phyloP scores from a whole-genome alignment of 331 rosid species.

The Saraca asoca region DNA sequence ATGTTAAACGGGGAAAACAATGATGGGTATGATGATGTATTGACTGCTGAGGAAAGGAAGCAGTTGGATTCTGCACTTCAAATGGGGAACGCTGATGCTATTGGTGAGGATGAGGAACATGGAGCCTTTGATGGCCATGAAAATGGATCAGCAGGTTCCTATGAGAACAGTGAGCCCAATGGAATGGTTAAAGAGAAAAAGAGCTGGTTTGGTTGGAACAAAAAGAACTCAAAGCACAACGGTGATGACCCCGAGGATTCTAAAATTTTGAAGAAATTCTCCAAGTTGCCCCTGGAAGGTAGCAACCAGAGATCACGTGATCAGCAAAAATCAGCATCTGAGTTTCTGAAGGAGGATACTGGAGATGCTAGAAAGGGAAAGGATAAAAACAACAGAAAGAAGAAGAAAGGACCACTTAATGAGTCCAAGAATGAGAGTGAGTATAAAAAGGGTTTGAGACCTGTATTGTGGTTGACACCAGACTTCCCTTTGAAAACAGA shows the following conservation, averaged over 20 bases:
- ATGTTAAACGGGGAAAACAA: conserved; percentile 72
- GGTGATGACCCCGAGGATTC: conserved; percentile 75
- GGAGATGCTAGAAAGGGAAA: conserved; percentile 78
- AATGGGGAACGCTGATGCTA: conserved; percentile 74
- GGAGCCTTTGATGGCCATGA: conserved; percentile 63
- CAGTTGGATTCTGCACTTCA: conserved; percentile 93
- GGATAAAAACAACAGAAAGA: conserved; percentile 84
- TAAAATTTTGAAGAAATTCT: conserved; percentile 68
- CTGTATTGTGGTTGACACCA: conserved; percentile 97
- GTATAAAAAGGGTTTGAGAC: conserved; percentile 96
- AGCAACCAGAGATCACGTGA: conserved; percentile 68
- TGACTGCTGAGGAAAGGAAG: conserved; percentile 92
- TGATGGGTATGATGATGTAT: conserved; percentile 86
- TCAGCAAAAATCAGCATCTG: conserved; percentile 74
- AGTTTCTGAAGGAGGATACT: conserved; percentile 59
- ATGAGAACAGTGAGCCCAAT: conserved; percentile 70
- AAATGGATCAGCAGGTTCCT: conserved; percentile 58
- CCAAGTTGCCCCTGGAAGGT: conserved; percentile 73
- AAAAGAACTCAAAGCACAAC: conserved; percentile 62
- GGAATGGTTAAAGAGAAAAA: conserved; percentile 83
- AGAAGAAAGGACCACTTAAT: conserved; percentile 64
- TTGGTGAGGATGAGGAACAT: conserved; percentile 77
- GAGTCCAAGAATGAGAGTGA: conserved; percentile 91
- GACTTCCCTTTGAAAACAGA: conserved; percentile 96
- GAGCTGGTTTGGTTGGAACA: conserved; percentile 98